Evolutionary conservation across 805 yeast species (phyloP).

Genomic region (Saturnispora gosingensis): DNA sequence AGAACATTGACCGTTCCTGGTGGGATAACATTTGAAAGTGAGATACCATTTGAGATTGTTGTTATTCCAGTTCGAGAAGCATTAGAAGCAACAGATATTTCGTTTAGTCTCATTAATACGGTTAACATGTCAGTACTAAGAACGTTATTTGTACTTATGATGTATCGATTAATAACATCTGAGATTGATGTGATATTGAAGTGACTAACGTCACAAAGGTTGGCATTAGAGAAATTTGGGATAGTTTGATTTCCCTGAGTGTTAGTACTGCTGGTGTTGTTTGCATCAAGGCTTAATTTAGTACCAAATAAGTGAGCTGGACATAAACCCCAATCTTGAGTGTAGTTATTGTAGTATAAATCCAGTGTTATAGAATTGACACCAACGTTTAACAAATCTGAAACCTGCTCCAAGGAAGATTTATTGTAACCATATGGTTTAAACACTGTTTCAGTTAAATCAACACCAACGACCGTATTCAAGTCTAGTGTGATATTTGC

Average conservation of each 20-base stretch:
- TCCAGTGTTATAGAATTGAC: conserved; percentile 41
- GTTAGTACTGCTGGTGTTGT: conserved; percentile 18
- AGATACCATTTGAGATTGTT: conserved; percentile 5
- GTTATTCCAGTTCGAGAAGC: conserved; percentile 9
- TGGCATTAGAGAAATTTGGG: conserved; percentile 13
- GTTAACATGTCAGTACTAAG: conserved; percentile 36
- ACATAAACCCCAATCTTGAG: conserved; percentile 46
- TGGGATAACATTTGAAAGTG: conserved; percentile 1
- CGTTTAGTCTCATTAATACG: conserved; percentile 31
- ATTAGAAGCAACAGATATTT: conserved; percentile 8
- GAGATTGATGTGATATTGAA: conserved; percentile 24
- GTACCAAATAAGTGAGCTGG: conserved; percentile 24
- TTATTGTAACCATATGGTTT: conserved; percentile 26
- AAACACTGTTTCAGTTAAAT: conserved; percentile 27
- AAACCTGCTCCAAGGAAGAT: conserved; percentile 23
- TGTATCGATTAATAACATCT: conserved; percentile 25
- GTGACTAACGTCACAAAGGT: conserved; percentile 11
- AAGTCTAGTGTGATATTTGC: conserved; percentile 33
- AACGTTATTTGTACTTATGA: conserved; percentile 35
- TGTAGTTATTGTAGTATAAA: conserved; percentile 43
- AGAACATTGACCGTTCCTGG: conserved; percentile 4
- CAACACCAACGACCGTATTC: conserved; percentile 32
- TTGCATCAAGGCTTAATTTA: not conserved
- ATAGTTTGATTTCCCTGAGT: conserved; percentile 7
- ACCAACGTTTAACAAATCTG: conserved; percentile 34